phyloP scores from a whole-genome alignment of 106 monocot species.

The Dendrobium chrysotoxum region DNA sequence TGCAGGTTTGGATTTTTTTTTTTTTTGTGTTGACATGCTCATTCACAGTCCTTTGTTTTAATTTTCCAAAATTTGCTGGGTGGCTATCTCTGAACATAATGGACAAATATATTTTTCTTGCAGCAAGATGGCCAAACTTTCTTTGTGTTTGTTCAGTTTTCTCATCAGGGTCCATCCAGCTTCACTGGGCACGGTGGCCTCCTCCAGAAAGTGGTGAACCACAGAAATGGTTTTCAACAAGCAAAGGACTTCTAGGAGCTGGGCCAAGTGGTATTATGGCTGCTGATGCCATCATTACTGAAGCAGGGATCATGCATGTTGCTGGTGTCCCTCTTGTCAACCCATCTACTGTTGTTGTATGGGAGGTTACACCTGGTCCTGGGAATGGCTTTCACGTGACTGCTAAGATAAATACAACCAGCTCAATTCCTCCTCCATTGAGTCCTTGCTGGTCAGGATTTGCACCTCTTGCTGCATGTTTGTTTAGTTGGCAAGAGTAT shows the following conservation, averaged over 20 bases:
- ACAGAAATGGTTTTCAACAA: conserved; percentile 88
- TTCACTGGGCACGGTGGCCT: conserved; percentile 97
- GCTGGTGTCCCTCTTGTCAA: conserved; percentile 98
- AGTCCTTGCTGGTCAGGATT: conserved; percentile 74
- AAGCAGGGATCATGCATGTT: conserved; percentile 84
- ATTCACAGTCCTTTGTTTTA: neutral
- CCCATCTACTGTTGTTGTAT: conserved; percentile 98
- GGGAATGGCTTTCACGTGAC: conserved; percentile 78
- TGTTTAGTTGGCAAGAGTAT: conserved; percentile 78
- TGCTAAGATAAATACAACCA: conserved; percentile 47
- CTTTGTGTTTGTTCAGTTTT: conserved; percentile 98
- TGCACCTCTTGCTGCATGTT: conserved; percentile 80
- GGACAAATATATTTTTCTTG: conserved; percentile 18
- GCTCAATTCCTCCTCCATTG: conserved; percentile 55
- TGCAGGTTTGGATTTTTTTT: conserved; percentile 40
- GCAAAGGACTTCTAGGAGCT: conserved; percentile 94
- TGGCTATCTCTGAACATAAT: neutral
- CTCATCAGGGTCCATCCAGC: conserved; percentile 94
- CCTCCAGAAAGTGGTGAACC: conserved; percentile 35
- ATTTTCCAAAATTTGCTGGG: neutral
- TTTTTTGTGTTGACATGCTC: neutral
- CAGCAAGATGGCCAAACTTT: conserved; percentile 92
- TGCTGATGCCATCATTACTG: conserved; percentile 97
- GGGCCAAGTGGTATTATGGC: conserved; percentile 99
- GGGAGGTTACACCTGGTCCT: conserved; percentile 98